phyloP scores from a whole-genome alignment of 768 basidiomycete genomes.

The Lactifluus subvellereus region DNA sequence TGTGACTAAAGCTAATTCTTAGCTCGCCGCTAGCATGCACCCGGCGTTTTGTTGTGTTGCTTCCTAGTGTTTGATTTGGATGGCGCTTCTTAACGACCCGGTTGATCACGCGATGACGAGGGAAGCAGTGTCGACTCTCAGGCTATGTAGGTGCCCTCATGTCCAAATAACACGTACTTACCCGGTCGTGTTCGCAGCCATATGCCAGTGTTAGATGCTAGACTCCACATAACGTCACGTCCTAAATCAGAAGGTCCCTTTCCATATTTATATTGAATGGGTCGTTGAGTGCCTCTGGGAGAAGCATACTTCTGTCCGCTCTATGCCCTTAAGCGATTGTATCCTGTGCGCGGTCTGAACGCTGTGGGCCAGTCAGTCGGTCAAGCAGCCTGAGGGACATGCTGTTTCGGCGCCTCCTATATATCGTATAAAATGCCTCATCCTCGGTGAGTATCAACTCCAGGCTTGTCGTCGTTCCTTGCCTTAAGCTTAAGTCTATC shows the following conservation, averaged over 20 bases:
- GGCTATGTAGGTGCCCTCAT: background rate
- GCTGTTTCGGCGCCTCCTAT: background rate
- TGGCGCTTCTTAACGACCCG: background rate
- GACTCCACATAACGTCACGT: background rate
- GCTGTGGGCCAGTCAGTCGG: background rate
- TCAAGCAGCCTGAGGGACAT: background rate
- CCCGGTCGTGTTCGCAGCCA: no score
- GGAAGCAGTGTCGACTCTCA: background rate
- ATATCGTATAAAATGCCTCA: constrained; percentile 2
- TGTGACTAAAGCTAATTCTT: no score
- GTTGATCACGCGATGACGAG: background rate
- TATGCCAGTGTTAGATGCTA: no score
- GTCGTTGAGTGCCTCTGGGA: background rate
- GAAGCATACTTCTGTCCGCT: background rate
- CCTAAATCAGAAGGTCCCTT: background rate
- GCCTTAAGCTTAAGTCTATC: no score
- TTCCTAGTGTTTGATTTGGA: no score
- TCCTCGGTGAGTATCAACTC: background rate
- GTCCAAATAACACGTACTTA: no score
- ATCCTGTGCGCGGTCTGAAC: background rate
- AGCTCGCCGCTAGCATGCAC: no score
- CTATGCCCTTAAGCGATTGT: background rate
- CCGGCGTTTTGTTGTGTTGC: no score
- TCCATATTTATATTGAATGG: background rate
- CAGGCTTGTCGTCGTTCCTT: background rate